A percentile compares a stretch with the other conserved stretches of the same genome.
phyloP scores from a whole-genome alignment of 192 early-diverging fungal species.

The Ambispora gerdemannii region DNA sequence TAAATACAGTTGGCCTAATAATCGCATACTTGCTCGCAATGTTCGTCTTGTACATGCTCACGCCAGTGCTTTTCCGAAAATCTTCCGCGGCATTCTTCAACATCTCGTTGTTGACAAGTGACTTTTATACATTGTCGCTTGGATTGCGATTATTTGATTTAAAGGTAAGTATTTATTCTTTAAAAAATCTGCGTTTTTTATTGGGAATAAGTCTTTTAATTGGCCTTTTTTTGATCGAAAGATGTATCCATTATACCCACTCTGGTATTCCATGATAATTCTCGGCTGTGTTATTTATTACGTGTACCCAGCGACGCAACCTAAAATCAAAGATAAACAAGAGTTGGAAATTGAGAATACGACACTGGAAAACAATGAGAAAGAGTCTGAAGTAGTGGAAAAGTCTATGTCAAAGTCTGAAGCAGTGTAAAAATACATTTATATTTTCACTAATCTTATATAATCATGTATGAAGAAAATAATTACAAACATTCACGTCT shows the following conservation, averaged over 20 bases:
- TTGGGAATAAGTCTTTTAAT: neutral
- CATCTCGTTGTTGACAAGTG: conserved; percentile 70
- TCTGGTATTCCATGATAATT: conserved; percentile 66
- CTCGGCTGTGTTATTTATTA: conserved; percentile 67
- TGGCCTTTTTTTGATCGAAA: neutral
- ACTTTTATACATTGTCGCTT: conserved; percentile 79
- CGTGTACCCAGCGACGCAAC: conserved; percentile 53
- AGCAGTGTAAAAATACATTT: too few species aligned
- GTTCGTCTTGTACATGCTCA: conserved; percentile 67
- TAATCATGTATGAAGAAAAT: too few species aligned
- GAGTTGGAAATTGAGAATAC: too few species aligned
- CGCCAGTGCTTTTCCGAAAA: conserved; percentile 69
- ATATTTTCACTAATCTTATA: too few species aligned
- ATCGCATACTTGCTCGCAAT: conserved; percentile 64
- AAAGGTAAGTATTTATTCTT: conserved; percentile 39
- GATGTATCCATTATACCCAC: conserved; percentile 58
- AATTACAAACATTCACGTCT: too few species aligned
- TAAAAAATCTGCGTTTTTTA: neutral
- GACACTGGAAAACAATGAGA: too few species aligned
- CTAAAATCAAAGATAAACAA: conserved; percentile 43
- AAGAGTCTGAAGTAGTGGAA: too few species aligned
- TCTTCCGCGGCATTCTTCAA: conserved; percentile 76
- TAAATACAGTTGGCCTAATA: conserved; percentile 56
- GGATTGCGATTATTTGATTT: conserved; percentile 66
- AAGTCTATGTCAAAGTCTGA: too few species aligned